A percentile compares a stretch with the other conserved stretches of the same genome.
Evolutionary conservation across 768 basidiomycete species (phyloP).

Genomic region (Kockovaella imperatae): DNA sequence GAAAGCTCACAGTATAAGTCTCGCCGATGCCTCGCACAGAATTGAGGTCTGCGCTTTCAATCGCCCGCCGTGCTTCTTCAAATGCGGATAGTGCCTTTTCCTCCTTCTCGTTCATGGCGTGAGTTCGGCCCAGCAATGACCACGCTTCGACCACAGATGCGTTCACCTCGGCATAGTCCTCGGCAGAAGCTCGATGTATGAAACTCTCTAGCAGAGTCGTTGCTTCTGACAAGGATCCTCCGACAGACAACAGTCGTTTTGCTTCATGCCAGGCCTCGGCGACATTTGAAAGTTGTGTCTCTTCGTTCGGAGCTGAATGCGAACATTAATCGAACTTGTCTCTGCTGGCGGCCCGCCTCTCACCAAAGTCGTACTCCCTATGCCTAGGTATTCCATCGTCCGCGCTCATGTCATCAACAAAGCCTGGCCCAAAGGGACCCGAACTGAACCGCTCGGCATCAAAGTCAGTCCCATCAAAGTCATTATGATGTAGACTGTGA

Average conservation of each 20-base stretch:
- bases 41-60: no score
- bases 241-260: constrained; percentile 65
- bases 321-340: not conserved
- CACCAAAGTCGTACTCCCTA: constrained; percentile 69
- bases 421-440: no score
- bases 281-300: constrained; percentile 45
- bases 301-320: constrained; percentile 37
- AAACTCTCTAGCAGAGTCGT: constrained; percentile 83
- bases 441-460: constrained; percentile 15
- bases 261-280: constrained; percentile 50
- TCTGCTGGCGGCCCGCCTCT: constrained; percentile 24
- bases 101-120: constrained; percentile 52
- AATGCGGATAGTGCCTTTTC: constrained; percentile 47
- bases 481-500: constrained; percentile 30
- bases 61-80: constrained; percentile 37
- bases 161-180: constrained; percentile 4
- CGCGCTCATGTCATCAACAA: not conserved
- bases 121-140: constrained; percentile 81
- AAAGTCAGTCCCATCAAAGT: constrained; percentile 23
- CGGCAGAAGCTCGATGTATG: constrained; percentile 46
- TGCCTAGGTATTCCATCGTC: constrained; percentile 69
- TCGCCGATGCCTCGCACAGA: no score
- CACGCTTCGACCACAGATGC: constrained; percentile 66
- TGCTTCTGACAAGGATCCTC: constrained; percentile 80
- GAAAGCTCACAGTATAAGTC: constrained; percentile 30